Evolutionary conservation across 768 basidiomycete genomes (phyloP), one percentile per base, ranked within the genome.

Genomic region (Amanita phalloides): DNA sequence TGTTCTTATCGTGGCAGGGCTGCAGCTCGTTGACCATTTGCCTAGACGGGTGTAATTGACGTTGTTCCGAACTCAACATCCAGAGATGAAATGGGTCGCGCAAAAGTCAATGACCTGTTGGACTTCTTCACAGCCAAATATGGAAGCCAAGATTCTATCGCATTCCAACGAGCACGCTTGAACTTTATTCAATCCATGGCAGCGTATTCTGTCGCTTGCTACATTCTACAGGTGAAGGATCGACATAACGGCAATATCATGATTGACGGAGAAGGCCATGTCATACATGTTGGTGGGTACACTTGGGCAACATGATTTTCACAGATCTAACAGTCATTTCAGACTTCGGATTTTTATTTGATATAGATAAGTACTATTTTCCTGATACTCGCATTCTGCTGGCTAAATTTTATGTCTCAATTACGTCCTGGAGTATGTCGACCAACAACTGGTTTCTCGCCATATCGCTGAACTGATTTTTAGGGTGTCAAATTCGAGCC

Each of bases 131-230:
- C 90, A 23, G 81, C 90, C 32, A 94, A 87, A 64, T 96, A 96
- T 61, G 96, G 95, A 20, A 84, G 87, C 45, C 79, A 86, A 62
- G 91, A 97, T 58, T 90, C 90, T 0, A 68, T 90, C 39, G 74
- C 86, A 45, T 99, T 98, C 72, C 94, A 97, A 64, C 78, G 79
- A 56, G 96, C 96, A 41, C 84, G 93, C 14, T 74, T 88, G 55
- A 96, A 97, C 67, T 99, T 99, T 63, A 90, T 99, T 53, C 94
- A 96, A 63, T 95, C 92, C 2, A 99, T 98, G 96, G 95, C 96
- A 0, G 96, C 93, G 8, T 99, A 99, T 66, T 98, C 95, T 30
- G 86, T 98, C 23, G 91, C 93, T 6, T 98, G 95, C 65, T 98
- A 96, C 65, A 92, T 99, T 57, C 68, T 98, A 41, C 96, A 99